phyloP scores from a whole-genome alignment of 208 protist species.

The Blechomonas ayalai region DNA sequence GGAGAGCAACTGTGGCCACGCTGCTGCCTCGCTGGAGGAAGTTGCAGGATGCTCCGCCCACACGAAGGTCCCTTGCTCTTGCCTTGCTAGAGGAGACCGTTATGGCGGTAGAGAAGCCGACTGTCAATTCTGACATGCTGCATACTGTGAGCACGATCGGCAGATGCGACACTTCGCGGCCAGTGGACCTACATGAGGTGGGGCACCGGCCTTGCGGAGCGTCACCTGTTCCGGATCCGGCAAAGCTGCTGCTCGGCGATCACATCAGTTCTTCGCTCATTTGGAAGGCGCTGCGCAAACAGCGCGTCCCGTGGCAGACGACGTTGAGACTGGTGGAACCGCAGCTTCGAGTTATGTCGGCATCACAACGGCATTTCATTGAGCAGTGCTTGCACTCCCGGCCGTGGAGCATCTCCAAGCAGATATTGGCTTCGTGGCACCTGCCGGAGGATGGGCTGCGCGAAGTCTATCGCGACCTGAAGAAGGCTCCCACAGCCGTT shows the following conservation, averaged over 20 bases:
- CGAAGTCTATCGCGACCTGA: constrained; percentile 19
- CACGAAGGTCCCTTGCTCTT: constrained; percentile 4
- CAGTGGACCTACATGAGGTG: too few relatives aligned
- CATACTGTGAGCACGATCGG: constrained; percentile 1
- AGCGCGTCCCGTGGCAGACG: constrained; percentile 36
- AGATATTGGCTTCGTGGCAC: constrained; percentile 27
- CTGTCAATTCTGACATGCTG: not conserved
- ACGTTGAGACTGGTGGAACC: constrained; percentile 26
- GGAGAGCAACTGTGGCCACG: not conserved
- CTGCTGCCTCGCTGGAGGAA: constrained; percentile 5
- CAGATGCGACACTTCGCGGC: not conserved
- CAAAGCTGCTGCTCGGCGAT: constrained; percentile 6
- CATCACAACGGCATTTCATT: constrained; percentile 23
- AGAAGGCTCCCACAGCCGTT: constrained; percentile 23
- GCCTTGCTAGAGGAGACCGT: constrained; percentile 26
- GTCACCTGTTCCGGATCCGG: not conserved
- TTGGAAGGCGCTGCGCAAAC: constrained; percentile 37
- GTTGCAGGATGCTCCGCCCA: not conserved
- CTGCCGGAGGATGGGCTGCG: constrained; percentile 17
- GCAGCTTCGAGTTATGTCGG: constrained; percentile 31
- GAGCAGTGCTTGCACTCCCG: not conserved
- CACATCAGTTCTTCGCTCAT: constrained; percentile 26
- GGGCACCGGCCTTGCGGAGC: too few relatives aligned
- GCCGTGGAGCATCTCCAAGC: constrained; percentile 12
- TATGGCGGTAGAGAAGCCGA: not conserved